phyloP scores from a whole-genome alignment of 805 yeast species.

The Barnettozyma pratensis region DNA sequence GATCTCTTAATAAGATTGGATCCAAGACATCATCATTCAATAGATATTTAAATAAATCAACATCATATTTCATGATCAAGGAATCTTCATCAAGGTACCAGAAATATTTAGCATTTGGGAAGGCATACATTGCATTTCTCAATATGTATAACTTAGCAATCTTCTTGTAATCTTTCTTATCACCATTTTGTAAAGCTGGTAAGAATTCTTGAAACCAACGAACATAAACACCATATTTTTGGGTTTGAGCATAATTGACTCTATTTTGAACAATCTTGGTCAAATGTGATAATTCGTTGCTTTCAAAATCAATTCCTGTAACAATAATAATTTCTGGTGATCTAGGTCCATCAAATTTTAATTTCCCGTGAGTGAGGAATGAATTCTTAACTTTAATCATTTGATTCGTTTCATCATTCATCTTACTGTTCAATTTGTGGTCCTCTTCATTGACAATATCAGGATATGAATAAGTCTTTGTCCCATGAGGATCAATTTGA shows the following conservation, averaged over 20 bases:
- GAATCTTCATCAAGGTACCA: conserved; percentile 84
- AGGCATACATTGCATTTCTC: conserved; percentile 89
- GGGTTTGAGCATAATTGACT: conserved; percentile 79
- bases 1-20: conserved; percentile 59
- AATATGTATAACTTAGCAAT: conserved; percentile 65
- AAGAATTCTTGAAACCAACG: conserved; percentile 83
- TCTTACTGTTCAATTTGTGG: conserved; percentile 32
- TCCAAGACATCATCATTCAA: conserved; percentile 57
- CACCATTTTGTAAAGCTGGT: conserved; percentile 45
- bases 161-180: conserved; percentile 33
- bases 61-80: conserved; percentile 63
- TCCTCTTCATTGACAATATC: conserved; percentile 37
- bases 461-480: conserved; percentile 25
- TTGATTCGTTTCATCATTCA: conserved; percentile 30
- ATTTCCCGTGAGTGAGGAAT: conserved; percentile 63
- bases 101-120: conserved; percentile 86
- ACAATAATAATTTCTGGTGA: conserved; percentile 72
- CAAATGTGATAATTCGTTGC: conserved; percentile 52
- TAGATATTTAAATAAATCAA: conserved; percentile 56
- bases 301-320: conserved; percentile 71
- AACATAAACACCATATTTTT: conserved; percentile 76
- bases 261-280: conserved; percentile 77
- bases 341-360: conserved; percentile 35
- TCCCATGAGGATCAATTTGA: conserved; percentile 41
- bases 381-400: conserved; percentile 42